phyloP scores from a whole-genome alignment of 106 monocot species.

The Dendrobium catenatum region DNA sequence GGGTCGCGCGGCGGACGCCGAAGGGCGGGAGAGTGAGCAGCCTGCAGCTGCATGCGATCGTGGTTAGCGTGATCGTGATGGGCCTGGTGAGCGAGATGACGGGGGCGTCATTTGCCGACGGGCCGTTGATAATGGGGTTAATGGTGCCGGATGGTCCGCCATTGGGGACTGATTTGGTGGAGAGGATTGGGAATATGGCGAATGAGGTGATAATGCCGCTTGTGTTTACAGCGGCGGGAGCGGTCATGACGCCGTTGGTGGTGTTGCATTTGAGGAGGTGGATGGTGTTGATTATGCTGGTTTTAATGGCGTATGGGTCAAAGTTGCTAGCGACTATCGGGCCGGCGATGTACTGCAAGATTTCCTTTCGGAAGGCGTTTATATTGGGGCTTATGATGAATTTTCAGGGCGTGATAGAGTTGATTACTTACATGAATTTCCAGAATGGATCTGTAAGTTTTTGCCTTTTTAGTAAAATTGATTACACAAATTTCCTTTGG shows the following conservation, averaged over 20 bases:
- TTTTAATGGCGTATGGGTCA: background rate
- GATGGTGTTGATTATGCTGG: background rate
- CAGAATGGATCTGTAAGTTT: slow-evolving; percentile 1
- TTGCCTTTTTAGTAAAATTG: background rate
- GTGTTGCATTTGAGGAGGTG: background rate
- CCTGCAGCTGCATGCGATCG: slow-evolving; percentile 8
- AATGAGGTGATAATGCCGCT: slow-evolving; percentile 29
- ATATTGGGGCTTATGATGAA: slow-evolving; percentile 31
- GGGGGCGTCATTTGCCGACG: slow-evolving; percentile 9
- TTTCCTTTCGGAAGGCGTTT: slow-evolving; percentile 12
- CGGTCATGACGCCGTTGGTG: background rate
- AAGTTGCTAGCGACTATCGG: background rate
- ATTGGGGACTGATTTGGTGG: slow-evolving; percentile 26
- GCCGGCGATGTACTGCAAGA: slow-evolving; percentile 12
- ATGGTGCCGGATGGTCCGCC: slow-evolving; percentile 36
- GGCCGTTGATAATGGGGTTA: slow-evolving; percentile 21
- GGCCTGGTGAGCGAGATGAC: slow-evolving; percentile 8
- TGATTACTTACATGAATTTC: slow-evolving; percentile 13
- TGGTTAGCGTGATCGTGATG: slow-evolving; percentile 9
- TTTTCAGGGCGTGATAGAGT: slow-evolving; percentile 25
- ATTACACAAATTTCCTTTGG: background rate
- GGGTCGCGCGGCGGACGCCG: slow-evolving; percentile 10
- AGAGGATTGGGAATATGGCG: slow-evolving; percentile 17
- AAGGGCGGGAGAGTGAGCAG: slow-evolving; percentile 12
- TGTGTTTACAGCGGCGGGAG: background rate